Evolutionary conservation across 495 filamentous ascomycete species (phyloP), one percentile per base, ranked within the genome.

Genomic region (Rhypophila decipiens): DNA sequence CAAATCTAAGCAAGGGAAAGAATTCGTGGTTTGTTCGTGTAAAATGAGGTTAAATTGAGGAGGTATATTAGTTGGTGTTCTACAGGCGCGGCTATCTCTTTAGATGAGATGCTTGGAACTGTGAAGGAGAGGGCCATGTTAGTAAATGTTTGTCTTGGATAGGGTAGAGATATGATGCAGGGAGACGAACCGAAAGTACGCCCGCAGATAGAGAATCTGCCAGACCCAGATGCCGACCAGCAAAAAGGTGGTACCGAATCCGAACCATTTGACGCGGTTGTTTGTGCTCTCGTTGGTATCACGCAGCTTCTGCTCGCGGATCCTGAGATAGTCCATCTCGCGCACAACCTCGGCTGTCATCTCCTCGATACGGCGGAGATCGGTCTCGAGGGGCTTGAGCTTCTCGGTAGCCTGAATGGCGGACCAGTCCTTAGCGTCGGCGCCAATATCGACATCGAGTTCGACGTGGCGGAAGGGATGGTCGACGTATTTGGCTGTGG

Each of bases 241-340:
- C 77, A 96, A 88, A 35, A 87, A 87, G 76, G 96, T 98, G 19
- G 93, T 96, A 33, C 83, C 82, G 66, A 96, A 86, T 1, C 90
- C 90, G 67, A 98, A 98, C 88, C 88, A 97, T 72, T 97, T 98
- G 45, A 98, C 93, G 46, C 93, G 80, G 68, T 89, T 91, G 72
- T 98, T 98, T 45, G 93, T 98, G 74, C 91, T 96, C 81, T 98
- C 93, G 69, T 98, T 98, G 56, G 93, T 98, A 74, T 98, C 93
- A 58, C 93, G 78, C 45, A 98, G 82, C 69, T 87, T 93, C 79
- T 96, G 90, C 76, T 98, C 93, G 56, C 93, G 78, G 7, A 70
- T 63, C 46, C 94, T 78, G 36, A 98, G 82, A 74, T 97, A 98
- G 49, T 94, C 88, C 84, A 91, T 93, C 75, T 94, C 88, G 41